Evolutionary conservation across 1,284 basidiomycete genomes (phyloP).

Genomic region (Inonotus hispidus): DNA sequence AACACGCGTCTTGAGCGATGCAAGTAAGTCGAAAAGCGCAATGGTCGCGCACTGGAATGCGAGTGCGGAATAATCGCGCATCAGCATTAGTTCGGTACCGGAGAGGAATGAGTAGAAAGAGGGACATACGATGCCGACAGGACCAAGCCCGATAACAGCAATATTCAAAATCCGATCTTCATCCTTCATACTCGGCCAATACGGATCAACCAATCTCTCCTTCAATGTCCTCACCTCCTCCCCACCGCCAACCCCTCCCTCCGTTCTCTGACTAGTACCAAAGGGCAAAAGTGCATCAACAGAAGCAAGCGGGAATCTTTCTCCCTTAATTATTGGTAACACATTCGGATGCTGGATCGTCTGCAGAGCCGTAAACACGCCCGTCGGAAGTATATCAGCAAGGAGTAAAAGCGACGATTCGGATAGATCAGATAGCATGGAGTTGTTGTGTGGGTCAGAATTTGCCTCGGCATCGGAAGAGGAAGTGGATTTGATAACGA

Average conservation of each 20-base stretch:
- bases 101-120: constrained; percentile 9
- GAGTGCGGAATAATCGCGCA: too few species aligned
- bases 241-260: neutral
- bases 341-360: constrained; percentile 63
- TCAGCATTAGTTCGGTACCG: neutral
- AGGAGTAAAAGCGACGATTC: constrained; percentile 66
- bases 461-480: constrained; percentile 24
- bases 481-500: constrained; percentile 50
- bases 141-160: constrained; percentile 68
- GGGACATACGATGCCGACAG: constrained; percentile 58
- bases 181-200: constrained; percentile 25
- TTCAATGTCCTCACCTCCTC: neutral
- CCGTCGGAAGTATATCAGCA: constrained; percentile 79
- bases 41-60: constrained; percentile 48
- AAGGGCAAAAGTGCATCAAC: constrained; percentile 24
- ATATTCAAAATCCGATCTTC: constrained; percentile 52
- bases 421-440: constrained; percentile 34
- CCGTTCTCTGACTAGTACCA: neutral
- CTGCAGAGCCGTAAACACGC: constrained; percentile 70
- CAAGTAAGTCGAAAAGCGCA: constrained; percentile 57
- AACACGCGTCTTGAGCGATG: constrained; percentile 39
- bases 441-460: constrained; percentile 26
- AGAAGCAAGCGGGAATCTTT: constrained; percentile 49
- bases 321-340: constrained; percentile 47
- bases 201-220: constrained; percentile 8